Evolutionary conservation across 2,329 filamentous ascomycete species (phyloP), one percentile per base, ranked within the genome.

Genomic region (Metarhizium rileyi): DNA sequence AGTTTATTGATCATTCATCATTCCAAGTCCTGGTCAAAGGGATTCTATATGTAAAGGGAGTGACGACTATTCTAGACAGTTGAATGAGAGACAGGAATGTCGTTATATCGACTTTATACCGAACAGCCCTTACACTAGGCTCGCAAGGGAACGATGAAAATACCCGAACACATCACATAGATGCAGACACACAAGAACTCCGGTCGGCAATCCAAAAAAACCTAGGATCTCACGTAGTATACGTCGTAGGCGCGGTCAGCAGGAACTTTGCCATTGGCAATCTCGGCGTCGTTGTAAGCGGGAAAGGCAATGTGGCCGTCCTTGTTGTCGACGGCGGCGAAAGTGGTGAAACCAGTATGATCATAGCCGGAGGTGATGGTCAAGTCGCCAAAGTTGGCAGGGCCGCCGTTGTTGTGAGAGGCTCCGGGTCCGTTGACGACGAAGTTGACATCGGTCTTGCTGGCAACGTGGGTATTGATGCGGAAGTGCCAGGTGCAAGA

Each of bases 281-380:
- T 64, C 64, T 78, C 67, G 47, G 64, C 66, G 57, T 80, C 77
- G 56, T 69, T 74, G 59, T 78, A 80, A 30, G 72, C 67, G 28
- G 77, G 75, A 65, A 67, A 80, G 52, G 70, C 61, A 50, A 80
- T 78, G 52, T 69, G 64, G 44, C 62, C 63, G 54, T 66, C 61
- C 48, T 54, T 53, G 54, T 66, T 62, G 61, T 77, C 65, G 43
- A 72, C 68, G 49, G 80, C 70, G 20, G 71, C 67, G 23, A 80
- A 63, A n/a, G 73, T 77, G 22, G 75, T 78, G 68, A 78, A 80
- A 55, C 74, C 76, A 36, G 33, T 16, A 3, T 9, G 9, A 16
- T 36, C 33, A 36, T 36, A 36, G 14, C 33, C 33, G n/a, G 71
- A 72, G 45, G 72, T 74, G 59, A 80, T 56, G 53, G 68, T 73